A percentile compares a stretch with the other conserved stretches of the same genome.
phyloP scores from a whole-genome alignment of 345 rosid species.

The Dovyalis caffra region DNA sequence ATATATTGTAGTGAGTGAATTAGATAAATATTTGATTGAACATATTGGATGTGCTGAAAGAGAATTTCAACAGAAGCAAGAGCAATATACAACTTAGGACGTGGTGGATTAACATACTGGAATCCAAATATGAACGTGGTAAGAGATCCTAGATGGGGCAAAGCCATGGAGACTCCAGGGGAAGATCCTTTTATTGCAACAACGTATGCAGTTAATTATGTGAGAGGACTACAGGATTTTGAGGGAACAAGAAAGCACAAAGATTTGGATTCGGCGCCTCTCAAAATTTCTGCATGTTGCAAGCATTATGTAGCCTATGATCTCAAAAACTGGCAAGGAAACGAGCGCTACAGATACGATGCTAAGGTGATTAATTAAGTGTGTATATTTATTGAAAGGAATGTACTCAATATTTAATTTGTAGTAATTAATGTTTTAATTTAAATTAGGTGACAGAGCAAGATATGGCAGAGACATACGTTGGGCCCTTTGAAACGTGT shows the following conservation, averaged over 20 bases:
- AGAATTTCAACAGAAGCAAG: no score
- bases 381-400: background rate
- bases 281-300: constrained; percentile 47
- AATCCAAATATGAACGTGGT: no score
- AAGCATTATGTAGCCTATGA: constrained; percentile 46
- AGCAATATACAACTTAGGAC: no score
- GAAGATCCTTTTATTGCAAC: constrained; percentile 24
- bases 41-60: no score
- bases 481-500: constrained; percentile 39
- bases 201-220: constrained; percentile 34
- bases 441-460: constrained; percentile 39
- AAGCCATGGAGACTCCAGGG: no score
- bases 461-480: constrained; percentile 39
- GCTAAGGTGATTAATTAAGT: constrained; percentile 19
- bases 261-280: constrained; percentile 33
- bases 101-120: no score
- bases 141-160: no score
- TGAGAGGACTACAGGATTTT: constrained; percentile 44
- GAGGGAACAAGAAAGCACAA: constrained; percentile 16
- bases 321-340: constrained; percentile 38
- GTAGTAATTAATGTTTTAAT: background rate
- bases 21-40: no score
- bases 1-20: no score
- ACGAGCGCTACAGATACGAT: constrained; percentile 28
- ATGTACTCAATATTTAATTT: background rate